Evolutionary conservation across 345 rosid genomes (phyloP), one percentile per base, ranked within the genome.

Genomic region (Rhizophora mangle): DNA sequence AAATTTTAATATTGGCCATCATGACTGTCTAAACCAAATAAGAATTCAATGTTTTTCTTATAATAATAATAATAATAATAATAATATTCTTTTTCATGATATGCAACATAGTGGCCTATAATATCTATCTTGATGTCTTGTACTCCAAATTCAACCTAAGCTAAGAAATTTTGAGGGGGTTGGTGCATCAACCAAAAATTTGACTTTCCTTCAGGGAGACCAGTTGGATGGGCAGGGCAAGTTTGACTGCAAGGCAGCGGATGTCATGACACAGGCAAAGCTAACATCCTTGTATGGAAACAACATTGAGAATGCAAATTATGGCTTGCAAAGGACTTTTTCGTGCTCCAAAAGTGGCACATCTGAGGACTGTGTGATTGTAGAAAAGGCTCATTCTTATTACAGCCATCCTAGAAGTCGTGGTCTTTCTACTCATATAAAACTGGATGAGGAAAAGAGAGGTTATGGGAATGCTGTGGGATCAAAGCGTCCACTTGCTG

Each of bases 231-330:
- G 60, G 60, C 74, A 72, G 72, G 80, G 68, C 24, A 87, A 84
- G 49, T 57, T 74, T 4, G 73, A 76, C 70, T 47, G 74, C 80
- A 85, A 77, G 83, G 65, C 83, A 62, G 72, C 88, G 69, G 84
- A 85, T 76, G 68, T 78, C 37, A 66, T 76, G 74, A 78, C 75
- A 60, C 93, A 87, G 73, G 84, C 84, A 63, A 89, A 81, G 72
- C 79, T 92, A 78, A 76, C 88, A 31, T 90, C 97, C 74, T 68
- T 88, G 76, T 88, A 88, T 79, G 99, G 96, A 72, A 83, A 77
- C 80, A 82, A 76, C 78, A 78, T 87, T 52, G 63, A 63, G 36
- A 87, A 74, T 65, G 76, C 75, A 75, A 81, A 61, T 64, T 65
- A 58, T 63, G 67, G 76, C 69, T 79, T 68, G 61, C 68, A 60